Conservation (phyloP, 192 early-diverging fungal species). For the Linnemannia schmuckeri region DNA sequence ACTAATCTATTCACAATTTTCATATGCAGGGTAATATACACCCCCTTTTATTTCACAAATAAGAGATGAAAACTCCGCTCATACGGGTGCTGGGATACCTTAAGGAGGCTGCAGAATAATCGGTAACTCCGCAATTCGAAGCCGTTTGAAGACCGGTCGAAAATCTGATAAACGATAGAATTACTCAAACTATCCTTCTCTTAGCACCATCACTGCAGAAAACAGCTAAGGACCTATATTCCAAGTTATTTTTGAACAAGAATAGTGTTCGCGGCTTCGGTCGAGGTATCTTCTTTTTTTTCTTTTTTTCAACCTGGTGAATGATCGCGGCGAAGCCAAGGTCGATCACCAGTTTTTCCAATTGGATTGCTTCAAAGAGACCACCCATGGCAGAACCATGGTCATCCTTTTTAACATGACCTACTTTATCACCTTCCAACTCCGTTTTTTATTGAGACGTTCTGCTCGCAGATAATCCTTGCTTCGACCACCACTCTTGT, state of each 20-base stretch:
- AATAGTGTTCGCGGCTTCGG: slow-evolving; percentile 2
- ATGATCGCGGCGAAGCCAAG: too few relatives aligned
- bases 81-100: slow-evolving; percentile 11
- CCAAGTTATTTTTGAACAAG: slow-evolving; percentile 13
- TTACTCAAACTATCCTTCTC: slow-evolving; percentile 16
- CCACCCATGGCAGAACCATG: neutral
- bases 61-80: slow-evolving; percentile 20
- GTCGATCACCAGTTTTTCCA: neutral
- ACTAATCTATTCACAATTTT: slow-evolving; percentile 29
- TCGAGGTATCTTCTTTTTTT: slow-evolving; percentile 4
- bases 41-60: neutral
- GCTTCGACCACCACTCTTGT: slow-evolving; percentile 10
- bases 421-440: slow-evolving; percentile 11
- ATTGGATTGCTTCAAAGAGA: slow-evolving; percentile 17
- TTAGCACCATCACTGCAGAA: slow-evolving; percentile 17
- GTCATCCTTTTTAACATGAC: slow-evolving; percentile 15
- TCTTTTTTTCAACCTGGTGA: too few relatives aligned
- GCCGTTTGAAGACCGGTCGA: slow-evolving; percentile 5
- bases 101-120: neutral
- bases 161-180: slow-evolving; percentile 19
- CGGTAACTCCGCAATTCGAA: slow-evolving; percentile 14
- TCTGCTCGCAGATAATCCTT: slow-evolving; percentile 7
- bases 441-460: slow-evolving; percentile 11
- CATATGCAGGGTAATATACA: slow-evolving; percentile 28
- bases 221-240: slow-evolving; percentile 19